These are phyloP conservation scores for Geoglossum cookeanum DNA, from an alignment of 2,329 filamentous ascomycete species.

Conservation along the genomic window DNA sequence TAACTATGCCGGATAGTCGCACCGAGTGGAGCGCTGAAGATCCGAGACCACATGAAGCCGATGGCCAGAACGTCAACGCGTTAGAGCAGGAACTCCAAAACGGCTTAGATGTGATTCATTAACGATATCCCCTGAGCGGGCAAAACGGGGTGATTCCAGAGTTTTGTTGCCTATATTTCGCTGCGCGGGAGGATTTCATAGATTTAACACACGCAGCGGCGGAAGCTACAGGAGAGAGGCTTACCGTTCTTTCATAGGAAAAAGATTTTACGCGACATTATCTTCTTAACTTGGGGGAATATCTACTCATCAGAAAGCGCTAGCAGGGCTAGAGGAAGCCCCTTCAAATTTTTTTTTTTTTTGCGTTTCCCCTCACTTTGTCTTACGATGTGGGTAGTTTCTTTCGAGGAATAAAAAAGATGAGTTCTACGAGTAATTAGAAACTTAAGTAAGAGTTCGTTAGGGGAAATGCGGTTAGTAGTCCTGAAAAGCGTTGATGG, in stretches of 20 bases:
- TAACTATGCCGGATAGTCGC: constrained; percentile 43
- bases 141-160: background rate
- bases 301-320: background rate
- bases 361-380: background rate
- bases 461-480: no score
- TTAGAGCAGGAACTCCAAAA: constrained; percentile 32
- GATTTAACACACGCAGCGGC: background rate
- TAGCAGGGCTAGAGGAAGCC: background rate
- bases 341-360: background rate
- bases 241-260: background rate
- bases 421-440: no score
- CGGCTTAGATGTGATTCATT: constrained; percentile 31
- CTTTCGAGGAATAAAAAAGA: background rate
- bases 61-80: constrained; percentile 22
- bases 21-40: constrained; percentile 39
- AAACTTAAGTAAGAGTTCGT: no score
- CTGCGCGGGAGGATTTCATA: background rate
- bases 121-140: background rate
- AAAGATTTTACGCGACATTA: background rate
- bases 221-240: background rate
- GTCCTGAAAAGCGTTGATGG: no score
- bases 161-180: background rate
- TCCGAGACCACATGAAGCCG: constrained; percentile 38
- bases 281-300: background rate
- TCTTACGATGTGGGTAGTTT: background rate